These are phyloP conservation scores for Boletus vermiculosoides DNA, from an alignment of 768 basidiomycete species.

Conservation along the genomic window DNA sequence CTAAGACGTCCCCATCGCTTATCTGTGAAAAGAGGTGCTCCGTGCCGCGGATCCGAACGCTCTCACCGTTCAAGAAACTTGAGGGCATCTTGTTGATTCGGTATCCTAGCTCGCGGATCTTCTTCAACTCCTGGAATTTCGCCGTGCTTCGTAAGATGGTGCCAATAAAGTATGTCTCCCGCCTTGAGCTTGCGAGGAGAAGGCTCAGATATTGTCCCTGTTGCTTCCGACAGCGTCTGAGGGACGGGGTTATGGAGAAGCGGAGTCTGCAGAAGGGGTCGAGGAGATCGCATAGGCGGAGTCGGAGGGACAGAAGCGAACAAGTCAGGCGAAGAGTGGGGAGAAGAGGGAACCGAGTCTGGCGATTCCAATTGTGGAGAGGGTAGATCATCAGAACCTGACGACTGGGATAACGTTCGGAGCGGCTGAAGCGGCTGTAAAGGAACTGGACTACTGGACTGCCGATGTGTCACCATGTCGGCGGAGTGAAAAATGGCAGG, in stretches of 20 bases:
- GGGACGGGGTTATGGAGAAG: slow-evolving; percentile 10
- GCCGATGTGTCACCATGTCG: slow-evolving; percentile 28
- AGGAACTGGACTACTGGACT: slow-evolving; percentile 1
- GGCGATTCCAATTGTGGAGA: slow-evolving; percentile 25
- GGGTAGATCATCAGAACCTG: slow-evolving; percentile 19
- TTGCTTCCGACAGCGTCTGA: slow-evolving; percentile 12
- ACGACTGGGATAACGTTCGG: slow-evolving; percentile 17
- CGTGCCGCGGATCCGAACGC: slow-evolving; percentile 11
- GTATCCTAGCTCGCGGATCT: slow-evolving; percentile 50
- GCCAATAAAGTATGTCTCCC: slow-evolving; percentile 74
- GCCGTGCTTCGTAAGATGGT: slow-evolving; percentile 66
- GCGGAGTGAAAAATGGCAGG: slow-evolving; percentile 24
- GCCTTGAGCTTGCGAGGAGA: slow-evolving; percentile 43
- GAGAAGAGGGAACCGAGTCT: slow-evolving; percentile 24
- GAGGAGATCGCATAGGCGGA: slow-evolving; percentile 26
- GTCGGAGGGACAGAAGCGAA: slow-evolving; percentile 16
- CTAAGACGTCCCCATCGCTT: slow-evolving; percentile 6
- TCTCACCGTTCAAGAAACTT: slow-evolving; percentile 31
- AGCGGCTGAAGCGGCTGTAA: slow-evolving; percentile 25
- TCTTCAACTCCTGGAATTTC: slow-evolving; percentile 71
- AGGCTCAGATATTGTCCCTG: slow-evolving; percentile 21
- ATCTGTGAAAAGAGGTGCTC: slow-evolving; percentile 7
- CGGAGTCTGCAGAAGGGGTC: slow-evolving; percentile 13
- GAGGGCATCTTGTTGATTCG: slow-evolving; percentile 6
- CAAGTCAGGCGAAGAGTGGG: slow-evolving; percentile 26